Base-by-base conservation (phyloP, 805 yeast genomes). In the Pichia eremophila region DNA sequence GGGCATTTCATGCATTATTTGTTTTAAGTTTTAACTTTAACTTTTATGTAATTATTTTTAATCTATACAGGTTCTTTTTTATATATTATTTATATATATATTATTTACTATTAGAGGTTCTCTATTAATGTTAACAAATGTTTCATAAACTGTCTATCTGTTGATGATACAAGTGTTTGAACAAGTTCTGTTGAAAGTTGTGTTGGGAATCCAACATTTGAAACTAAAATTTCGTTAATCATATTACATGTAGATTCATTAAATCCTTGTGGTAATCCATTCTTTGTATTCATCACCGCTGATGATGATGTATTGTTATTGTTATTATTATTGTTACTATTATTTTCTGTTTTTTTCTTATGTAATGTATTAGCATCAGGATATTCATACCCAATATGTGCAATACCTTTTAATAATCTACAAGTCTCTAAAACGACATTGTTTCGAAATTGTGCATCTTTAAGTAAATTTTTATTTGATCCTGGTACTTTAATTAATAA, bases 381-480 rank as follows among this genome's bases (percentile, higher is more conserved):
- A 14, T 61, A 43, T 15, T 54, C 56, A 44, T 50, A 61, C 41
- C 66, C 73, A 57, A 61, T 66, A 40, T 53, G 63, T 14, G 56
- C 82, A 51, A 85, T 70, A 2, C 83, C 73, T 54, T 79, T 83
- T 60, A 90, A 75, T 22, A 88, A 67, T 40, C 78, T 69, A 1
- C 93, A 78, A 14, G 86, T 70, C 58, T 91, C 99, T 39, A 63
- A 51, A 54, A 79, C 77, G 2, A 88, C 81, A 37, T 85, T 73
- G 50, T 81, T 73, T 57, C 91, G 74, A 54, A 76, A 78, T 60
- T 86, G 90, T 5, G 95, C 95, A 62, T 89, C 96, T 53, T 79
- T 78, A 43, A 81, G 68, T 58, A 83, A 78, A 5, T 25, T 31
- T 39, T 52, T 54, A 27, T 54, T 50, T 11, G 46, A 44, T 36